Conservation (phyloP, 139 green algal genomes). For the Chlamydomonas urium region DNA sequence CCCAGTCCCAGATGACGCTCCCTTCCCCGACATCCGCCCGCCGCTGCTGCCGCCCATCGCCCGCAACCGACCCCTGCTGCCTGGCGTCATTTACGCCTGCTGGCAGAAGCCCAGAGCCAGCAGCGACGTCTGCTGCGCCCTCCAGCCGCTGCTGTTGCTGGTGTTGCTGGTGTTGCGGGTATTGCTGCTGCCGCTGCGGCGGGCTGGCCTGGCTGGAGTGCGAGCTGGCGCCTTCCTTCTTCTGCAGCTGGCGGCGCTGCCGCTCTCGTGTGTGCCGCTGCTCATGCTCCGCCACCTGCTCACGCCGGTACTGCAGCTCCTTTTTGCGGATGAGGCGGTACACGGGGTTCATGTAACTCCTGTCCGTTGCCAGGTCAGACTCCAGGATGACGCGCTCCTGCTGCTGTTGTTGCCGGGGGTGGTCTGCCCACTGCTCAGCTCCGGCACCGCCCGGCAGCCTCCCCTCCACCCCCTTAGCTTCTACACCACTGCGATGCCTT, state of each 20-base stretch:
- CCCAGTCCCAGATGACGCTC: background rate
- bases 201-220: too few species aligned
- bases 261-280: too few species aligned
- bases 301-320: background rate
- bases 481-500: too few species aligned
- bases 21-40: background rate
- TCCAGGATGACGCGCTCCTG: background rate
- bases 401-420: background rate
- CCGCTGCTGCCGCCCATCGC: background rate
- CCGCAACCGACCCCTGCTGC: too few species aligned
- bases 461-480: too few species aligned
- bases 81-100: background rate
- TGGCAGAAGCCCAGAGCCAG: background rate
- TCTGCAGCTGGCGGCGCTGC: too few species aligned
- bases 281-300: background rate
- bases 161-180: background rate
- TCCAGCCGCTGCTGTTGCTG: background rate
- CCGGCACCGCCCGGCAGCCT: too few species aligned
- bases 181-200: background rate
- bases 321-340: constrained; percentile 19
- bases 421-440: too few species aligned
- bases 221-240: too few species aligned
- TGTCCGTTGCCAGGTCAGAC: background rate
- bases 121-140: too few species aligned
- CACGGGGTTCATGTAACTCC: constrained; percentile 1